phyloP scores from a whole-genome alignment of 208 protist species.

The Leishmania martiniquensis region DNA sequence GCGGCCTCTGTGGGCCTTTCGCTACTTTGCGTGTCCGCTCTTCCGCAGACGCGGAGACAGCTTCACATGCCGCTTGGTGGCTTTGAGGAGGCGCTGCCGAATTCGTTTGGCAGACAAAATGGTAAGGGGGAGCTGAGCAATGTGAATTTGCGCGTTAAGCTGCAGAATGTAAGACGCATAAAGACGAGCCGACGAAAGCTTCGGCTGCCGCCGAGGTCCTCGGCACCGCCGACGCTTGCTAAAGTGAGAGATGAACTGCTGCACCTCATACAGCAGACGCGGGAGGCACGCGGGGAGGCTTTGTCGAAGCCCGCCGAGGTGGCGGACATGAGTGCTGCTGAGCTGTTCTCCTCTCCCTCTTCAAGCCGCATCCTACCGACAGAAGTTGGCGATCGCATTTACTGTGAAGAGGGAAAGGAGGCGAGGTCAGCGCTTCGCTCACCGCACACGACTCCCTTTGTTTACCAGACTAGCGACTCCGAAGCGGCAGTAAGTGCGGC shows the following conservation, averaged over 20 bases:
- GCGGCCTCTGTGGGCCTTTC: background rate
- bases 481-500: constrained; percentile 12
- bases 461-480: background rate
- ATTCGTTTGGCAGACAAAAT: constrained; percentile 45
- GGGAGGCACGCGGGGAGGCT: constrained; percentile 14
- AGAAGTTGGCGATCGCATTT: constrained; percentile 11
- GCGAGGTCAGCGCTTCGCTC: background rate
- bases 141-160: constrained; percentile 45
- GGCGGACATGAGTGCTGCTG: background rate
- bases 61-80: constrained; percentile 60
- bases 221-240: constrained; percentile 1
- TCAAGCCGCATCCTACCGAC: constrained; percentile 10
- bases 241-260: constrained; percentile 28
- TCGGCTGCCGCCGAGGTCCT: constrained; percentile 7
- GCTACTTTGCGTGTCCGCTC: background rate
- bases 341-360: constrained; percentile 6
- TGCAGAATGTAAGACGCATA: constrained; percentile 12
- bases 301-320: constrained; percentile 4
- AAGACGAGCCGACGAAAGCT: constrained; percentile 12
- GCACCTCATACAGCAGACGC: constrained; percentile 23
- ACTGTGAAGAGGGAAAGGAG: background rate
- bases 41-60: background rate
- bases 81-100: constrained; percentile 56
- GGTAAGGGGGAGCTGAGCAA: constrained; percentile 58
- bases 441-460: background rate